Evolutionary conservation across 495 filamentous ascomycete species (phyloP), one percentile per base, ranked within the genome.

Genomic region (Aspergillus hancockii): DNA sequence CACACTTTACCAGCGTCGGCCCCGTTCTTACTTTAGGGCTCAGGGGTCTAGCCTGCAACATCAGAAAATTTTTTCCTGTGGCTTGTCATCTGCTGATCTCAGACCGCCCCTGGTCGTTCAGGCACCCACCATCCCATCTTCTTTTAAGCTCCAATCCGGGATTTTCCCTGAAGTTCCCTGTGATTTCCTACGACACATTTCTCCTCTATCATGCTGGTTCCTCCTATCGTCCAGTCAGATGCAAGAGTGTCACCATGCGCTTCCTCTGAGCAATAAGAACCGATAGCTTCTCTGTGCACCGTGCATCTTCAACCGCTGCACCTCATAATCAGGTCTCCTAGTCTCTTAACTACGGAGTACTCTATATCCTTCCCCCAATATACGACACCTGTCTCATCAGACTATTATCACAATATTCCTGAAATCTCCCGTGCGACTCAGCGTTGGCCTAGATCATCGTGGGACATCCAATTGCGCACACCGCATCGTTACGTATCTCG

Each of bases 291-390:
- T 62, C 52, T 64, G 49, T 58, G 62, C 67, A 50, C 60, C 53
- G 59, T 74, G 63, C 67, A 56, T 70, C 49, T 55, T 49, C 58
- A 54, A 50, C 66, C 63, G 61, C 64, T 63, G 59, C 55, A 65
- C 43, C 62, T 52, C 46, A 34, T 49, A 32, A 3, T 25, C 50
- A 8, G 8, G 4, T 54, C 16, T 19, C 51, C 18, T 41, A 6
- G n/a, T 23, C 49, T 31, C 53, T 34, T 49, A n/a, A n/a, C n/a
- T n/a, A n/a, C n/a, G n/a, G n/a, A n/a, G n/a, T n/a, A n/a, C 22
- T n/a, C 16, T 22, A 8, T 49, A 4, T 43, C 14, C 23, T 23
- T 22, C 2, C 16, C 18, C 19, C 43, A 22, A 18, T n/a, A 8
- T 3, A 18, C n/a, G 38, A 41, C 38, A 41, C 16, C 38, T 41